Evolutionary conservation across 2,329 filamentous ascomycete species (phyloP), one percentile per base, ranked within the genome.

Genomic region (Metarhizium sp.): DNA sequence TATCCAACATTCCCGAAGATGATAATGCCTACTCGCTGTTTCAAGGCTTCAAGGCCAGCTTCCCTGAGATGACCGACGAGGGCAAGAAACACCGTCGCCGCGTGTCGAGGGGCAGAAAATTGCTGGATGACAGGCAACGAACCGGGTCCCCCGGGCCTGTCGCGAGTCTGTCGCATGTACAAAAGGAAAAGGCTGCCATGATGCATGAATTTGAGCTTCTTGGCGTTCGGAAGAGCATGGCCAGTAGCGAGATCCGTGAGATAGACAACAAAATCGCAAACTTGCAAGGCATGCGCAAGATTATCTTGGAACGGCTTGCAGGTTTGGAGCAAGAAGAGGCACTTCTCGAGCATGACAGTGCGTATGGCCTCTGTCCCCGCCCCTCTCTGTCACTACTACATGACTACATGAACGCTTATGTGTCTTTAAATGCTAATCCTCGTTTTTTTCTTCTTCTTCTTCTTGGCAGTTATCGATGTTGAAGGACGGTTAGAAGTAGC

Each of bases 231-330:
- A 99, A 99, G 72, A 96, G 94, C 67, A 96, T 99, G 92, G 92
- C 92, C 62, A 94, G 90, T 65, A 88, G 90, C 59, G 94, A 99
- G 71, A 97, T 99, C 57, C 84, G 85, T 58, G 94, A 99, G 66
- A 96, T 99, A 58, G 94, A 99, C 73, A 92, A 88, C 73, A 99
- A 97, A 72, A 92, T 99, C 60, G 84, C 90, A 58, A 97, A 97
- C 69, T 76, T 99, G 54, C 87, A 90, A 63, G 90, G 84, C 59
- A 96, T 97, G 90, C 86, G 94, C 61, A 88, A 86, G 66, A 95
- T 96, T 58, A 88, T 97, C 49, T 72, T 99, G 56, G 91, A 96
- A 55, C 81, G 94, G 59, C 72, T 99, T 61, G 92, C 92, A 1
- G 83, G 81, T 2, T 74, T 97, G 58, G 94, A 99, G 72, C 86